Base-by-base conservation (phyloP, 106 monocot genomes). In the Platanthera guangdongensis region DNA sequence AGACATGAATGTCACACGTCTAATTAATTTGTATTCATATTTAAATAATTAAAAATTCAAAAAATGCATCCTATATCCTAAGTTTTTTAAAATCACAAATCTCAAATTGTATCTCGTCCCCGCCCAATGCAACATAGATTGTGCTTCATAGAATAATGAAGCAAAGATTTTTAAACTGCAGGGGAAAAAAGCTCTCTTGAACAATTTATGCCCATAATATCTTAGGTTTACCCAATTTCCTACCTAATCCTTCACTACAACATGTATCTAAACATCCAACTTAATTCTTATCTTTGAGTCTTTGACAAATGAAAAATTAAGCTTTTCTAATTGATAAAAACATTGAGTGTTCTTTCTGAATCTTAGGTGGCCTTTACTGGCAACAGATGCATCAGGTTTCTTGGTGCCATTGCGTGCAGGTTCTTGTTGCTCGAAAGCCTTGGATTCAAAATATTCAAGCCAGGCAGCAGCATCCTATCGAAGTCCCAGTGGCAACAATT, bases 381-480 rank as follows among this genome's bases (percentile, higher is more conserved):
- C 92, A 83, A 95, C 92, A 8, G 95, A 92, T 71, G 95, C 95
- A 87, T 95, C 95, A 71, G 95, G 95, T 70, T 95, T 95, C 14
- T 77, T 78, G 9, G 88, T 92, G 21, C 95, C 92, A 85, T 95
- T 95, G 7, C 91, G 88, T 59, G 88, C 95, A 77, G 95, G 90
- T 84, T 95, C 95, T 84, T 95, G 95, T 79, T 95, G 95, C 72
- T 95, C 95, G 78, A 95, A 84, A 74, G 90, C 95, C 84, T 95
- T 95, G n/a, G 95, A 92, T 67, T 95, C 95, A 83, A 95, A 95
- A 72, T 95, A 95, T 57, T 95, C 95, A 74, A 95, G 95, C 95
- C 95, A 95, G 13, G 92, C 92, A 73, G 92, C 95, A 81, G 95
- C 92, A 89, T 95, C 95, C 95, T 95, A 70, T 60, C 60, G 73